phyloP scores from a whole-genome alignment of 2,329 filamentous ascomycete genomes.

The Trichoderma aggressivum region DNA sequence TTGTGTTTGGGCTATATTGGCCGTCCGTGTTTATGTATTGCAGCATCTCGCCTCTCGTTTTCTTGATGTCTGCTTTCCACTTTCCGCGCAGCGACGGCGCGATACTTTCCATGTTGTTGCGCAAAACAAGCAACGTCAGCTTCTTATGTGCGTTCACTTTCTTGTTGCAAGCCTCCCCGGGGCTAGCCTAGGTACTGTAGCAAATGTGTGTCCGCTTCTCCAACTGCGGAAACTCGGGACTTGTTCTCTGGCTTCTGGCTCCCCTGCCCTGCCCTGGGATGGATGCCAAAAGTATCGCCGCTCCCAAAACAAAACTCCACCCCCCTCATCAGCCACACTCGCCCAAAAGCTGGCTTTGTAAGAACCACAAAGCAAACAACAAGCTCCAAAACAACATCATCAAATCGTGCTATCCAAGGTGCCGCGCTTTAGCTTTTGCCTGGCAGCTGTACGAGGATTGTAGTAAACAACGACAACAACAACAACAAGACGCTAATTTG shows the following conservation, averaged over 20 bases:
- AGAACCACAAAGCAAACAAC: not conserved
- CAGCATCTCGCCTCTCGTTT: not conserved
- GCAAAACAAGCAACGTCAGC: not conserved
- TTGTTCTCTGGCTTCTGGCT: not conserved
- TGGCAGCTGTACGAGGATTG: not conserved
- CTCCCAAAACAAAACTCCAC: too few relatives aligned
- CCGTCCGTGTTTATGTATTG: not conserved
- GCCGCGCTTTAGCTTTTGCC: not conserved
- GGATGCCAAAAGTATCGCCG: not conserved
- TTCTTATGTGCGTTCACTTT: not conserved
- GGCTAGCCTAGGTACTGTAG: not conserved
- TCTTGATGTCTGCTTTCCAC: not conserved
- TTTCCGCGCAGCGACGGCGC: not conserved
- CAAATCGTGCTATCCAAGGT: not conserved
- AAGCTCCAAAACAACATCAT: not conserved
- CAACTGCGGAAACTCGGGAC: constrained; percentile 10
- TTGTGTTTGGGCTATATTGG: not conserved
- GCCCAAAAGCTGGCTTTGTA: not conserved
- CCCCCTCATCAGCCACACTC: not conserved
- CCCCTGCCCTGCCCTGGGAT: not conserved
- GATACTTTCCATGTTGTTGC: not conserved
- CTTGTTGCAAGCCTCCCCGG: not conserved
- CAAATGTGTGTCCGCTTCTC: not conserved
- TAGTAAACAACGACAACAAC: too few relatives aligned
- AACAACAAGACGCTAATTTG: not conserved